Base-by-base conservation (phyloP, 352 stramenopile genomes). In the Sclerospora graminicola region DNA sequence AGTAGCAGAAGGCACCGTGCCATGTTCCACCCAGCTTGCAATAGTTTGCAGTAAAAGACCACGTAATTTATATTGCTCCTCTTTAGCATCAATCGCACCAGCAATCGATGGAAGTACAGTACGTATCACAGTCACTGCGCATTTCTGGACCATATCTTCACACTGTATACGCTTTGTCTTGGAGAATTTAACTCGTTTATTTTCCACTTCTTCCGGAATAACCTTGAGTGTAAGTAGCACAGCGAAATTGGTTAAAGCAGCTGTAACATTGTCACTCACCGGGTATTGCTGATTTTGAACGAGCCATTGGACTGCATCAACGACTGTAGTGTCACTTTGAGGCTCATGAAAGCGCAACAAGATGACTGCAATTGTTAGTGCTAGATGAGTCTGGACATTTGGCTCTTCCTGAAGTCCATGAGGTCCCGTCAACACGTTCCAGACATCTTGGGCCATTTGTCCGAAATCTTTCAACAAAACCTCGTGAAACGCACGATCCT, bases 141-240 rank as follows among this genome's bases (percentile, higher is more conserved):
- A 78, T 30, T 81, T 56, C n/a, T 82, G 66, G 26, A 89, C 66
- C 60, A 89, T 63, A 21, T 67, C 47, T 39, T 89, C 63, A 29
- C 72, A 89, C 41, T 81, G 58, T 10, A 36, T 60, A 8, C 78
- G 75, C 38, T 78, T 83, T 5, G 56, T 40, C 54, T 87, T 86
- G 41, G 63, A 60, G 36, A 88, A 86, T 37, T 86, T 88, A 31
- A 89, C 73, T 30, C 75, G 78, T 42, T 79, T 78, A 45, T 87
- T 88, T 21, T 82, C 56, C 1, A 88, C 73, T 52, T 89, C 78
- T 41, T 89, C 78, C 0, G 78, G 75, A 35, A 89, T 75, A 30
- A 84, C 58, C 33, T 89, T 86, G 20, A 89, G 45, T 34, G 71
- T 82, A 8, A 88, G 48, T 23, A 89, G 45, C 19, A 86, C 79